These are phyloP conservation scores for Galerina marginata DNA, from an alignment of 768 basidiomycete genomes.

Conservation along the genomic window DNA sequence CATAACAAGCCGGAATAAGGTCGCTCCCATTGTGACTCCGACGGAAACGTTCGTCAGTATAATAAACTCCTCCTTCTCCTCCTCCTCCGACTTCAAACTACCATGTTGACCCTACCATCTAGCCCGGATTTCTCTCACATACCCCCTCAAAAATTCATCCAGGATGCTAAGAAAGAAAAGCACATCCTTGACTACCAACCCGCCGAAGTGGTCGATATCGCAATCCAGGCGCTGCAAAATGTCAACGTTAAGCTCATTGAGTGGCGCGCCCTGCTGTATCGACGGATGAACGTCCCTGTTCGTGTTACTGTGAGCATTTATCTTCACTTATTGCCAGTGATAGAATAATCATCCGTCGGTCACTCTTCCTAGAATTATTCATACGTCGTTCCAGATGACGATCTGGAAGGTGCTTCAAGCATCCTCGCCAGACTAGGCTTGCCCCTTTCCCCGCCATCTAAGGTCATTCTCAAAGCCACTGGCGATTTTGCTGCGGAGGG, in stretches of 20 bases:
- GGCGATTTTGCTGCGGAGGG: slow-evolving; percentile 31
- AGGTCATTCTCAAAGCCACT: slow-evolving; percentile 19
- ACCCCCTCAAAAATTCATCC: not conserved
- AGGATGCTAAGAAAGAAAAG: slow-evolving; percentile 1
- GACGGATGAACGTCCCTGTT: slow-evolving; percentile 33
- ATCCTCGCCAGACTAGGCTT: slow-evolving; percentile 28
- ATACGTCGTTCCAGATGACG: slow-evolving; percentile 30
- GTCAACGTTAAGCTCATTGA: slow-evolving; percentile 29
- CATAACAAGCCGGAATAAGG: too few relatives aligned
- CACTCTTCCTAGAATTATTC: slow-evolving; percentile 25
- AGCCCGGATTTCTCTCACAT: not conserved
- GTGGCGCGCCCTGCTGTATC: slow-evolving; percentile 30
- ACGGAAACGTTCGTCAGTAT: too few relatives aligned
- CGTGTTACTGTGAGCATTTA: slow-evolving; percentile 24
- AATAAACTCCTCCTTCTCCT: too few relatives aligned
- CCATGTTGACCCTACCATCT: too few relatives aligned
- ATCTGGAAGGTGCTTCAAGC: slow-evolving; percentile 24
- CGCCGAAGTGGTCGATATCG: slow-evolving; percentile 31
- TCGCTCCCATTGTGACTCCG: too few relatives aligned
- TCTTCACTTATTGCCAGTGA: not conserved
- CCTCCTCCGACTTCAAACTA: too few relatives aligned
- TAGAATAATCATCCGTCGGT: not conserved
- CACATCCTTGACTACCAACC: slow-evolving; percentile 21
- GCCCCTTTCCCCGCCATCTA: slow-evolving; percentile 24
- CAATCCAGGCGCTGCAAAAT: slow-evolving; percentile 25